Evolutionary conservation across 2,329 filamentous ascomycete species (phyloP), one percentile per base, ranked within the genome.

Genomic region (Fusarium guadeloupense): DNA sequence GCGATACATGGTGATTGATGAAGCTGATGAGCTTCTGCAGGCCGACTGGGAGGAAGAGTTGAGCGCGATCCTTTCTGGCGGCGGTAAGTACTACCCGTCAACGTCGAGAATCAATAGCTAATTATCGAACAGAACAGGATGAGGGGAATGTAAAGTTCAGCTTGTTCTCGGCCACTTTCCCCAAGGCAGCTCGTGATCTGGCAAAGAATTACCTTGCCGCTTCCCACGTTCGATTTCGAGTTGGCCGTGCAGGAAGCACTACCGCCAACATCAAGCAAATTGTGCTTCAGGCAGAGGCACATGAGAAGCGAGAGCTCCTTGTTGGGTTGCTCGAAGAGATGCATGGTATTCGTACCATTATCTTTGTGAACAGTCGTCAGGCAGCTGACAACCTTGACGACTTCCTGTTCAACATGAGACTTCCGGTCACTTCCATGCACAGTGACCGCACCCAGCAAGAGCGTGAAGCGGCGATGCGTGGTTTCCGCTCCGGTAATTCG

Each of bases 151-250:
- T 88, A 67, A 85, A 82, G 51, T 89, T 87, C 74, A 83, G 96
- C 76, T 89, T 99, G 79, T 98, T 98, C 75, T 97, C 93, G 0
- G 95, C 95, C 1, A 98, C 95, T 0, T 98, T 99, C 76, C 92
- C 93, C 34, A 93, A 90, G 78, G 80, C 79, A 1, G 87, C 91
- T 62, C 91, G 93, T 25, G 82, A 89, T 20, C 78, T 98, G 13
- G 94, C 93, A 10, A 87, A 86, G 54, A 82, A 90, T 23, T 91
- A 93, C 70, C 85, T 99, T 53, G 81, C 89, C 0, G 80, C 85
- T 10, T 86, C 91, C 35, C 88, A 92, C 69, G 82, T 96, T 44
- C 91, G 90, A 19, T 88, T 99, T 74, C 89, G 88, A 37, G 90
- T 98, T 62, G 95, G 95, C 25, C 91, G 94, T 69, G 87, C 92